phyloP scores from a whole-genome alignment of 306 rosid genomes.

The Delonix regia region DNA sequence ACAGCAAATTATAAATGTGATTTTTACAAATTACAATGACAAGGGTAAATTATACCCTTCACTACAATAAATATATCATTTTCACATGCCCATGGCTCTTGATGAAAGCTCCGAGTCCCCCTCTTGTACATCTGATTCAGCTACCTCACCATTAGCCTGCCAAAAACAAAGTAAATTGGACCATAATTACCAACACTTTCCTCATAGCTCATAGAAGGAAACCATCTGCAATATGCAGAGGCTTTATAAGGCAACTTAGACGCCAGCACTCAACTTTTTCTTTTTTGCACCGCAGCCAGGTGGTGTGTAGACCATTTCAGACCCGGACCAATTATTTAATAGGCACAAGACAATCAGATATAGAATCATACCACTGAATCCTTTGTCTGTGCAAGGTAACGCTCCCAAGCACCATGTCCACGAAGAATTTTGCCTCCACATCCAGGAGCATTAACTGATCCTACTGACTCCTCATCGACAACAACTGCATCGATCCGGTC shows the following conservation, averaged over 20 bases:
- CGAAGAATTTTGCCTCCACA: slow-evolving; percentile 84
- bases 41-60: slow-evolving; percentile 41
- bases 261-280: neutral
- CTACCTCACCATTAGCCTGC: slow-evolving; percentile 56
- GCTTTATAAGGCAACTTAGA: neutral
- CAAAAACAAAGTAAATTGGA: slow-evolving; percentile 11
- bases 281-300: neutral
- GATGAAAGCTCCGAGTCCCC: slow-evolving; percentile 79
- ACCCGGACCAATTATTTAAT: neutral
- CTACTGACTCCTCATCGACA: slow-evolving; percentile 79
- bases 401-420: slow-evolving; percentile 77
- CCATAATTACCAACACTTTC: neutral
- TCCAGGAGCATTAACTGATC: slow-evolving; percentile 56
- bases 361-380: slow-evolving; percentile 59
- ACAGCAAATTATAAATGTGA: slow-evolving; percentile 52
- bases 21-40: slow-evolving; percentile 57
- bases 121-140: slow-evolving; percentile 64
- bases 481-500: slow-evolving; percentile 86
- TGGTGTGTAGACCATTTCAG: neutral
- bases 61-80: slow-evolving; percentile 35
- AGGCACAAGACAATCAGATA: neutral
- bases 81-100: slow-evolving; percentile 89
- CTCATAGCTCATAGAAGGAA: neutral
- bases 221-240: neutral
- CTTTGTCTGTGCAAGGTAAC: slow-evolving; percentile 57